These are phyloP conservation scores for Blastocladiella emersonii DNA, from an alignment of 371 early-diverging fungal species.

Conservation along the genomic window DNA sequence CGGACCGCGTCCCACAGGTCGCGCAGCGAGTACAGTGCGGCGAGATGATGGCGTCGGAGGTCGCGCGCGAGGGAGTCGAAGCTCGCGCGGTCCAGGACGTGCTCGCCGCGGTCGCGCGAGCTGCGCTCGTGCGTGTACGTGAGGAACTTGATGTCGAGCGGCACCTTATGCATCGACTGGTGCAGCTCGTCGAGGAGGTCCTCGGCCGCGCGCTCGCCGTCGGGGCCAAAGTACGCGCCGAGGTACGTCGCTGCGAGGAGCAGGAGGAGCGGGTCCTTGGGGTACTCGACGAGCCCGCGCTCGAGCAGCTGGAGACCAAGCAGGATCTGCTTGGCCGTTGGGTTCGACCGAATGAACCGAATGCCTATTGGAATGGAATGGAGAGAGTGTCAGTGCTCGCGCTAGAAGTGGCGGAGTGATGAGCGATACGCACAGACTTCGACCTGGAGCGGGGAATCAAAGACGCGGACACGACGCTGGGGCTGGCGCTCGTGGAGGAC, in stretches of 20 bases:
- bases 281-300: neutral
- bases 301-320: neutral
- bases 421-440: too few species aligned
- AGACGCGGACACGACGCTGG: neutral
- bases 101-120: neutral
- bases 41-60: neutral
- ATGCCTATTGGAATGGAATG: neutral
- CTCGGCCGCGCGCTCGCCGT: neutral
- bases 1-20: neutral
- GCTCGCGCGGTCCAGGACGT: neutral
- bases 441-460: neutral
- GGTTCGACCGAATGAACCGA: neutral
- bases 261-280: neutral
- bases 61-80: neutral
- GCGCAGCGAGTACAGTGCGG: neutral
- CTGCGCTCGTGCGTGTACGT: neutral
- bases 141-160: neutral
- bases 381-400: too few species aligned
- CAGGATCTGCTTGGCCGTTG: neutral
- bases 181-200: neutral
- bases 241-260: neutral
- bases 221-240: neutral
- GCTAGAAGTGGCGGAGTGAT: too few species aligned
- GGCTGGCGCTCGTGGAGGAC: neutral
- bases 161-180: neutral